Conservation (phyloP, 345 rosid genomes). For the Sisymbrium irio region DNA sequence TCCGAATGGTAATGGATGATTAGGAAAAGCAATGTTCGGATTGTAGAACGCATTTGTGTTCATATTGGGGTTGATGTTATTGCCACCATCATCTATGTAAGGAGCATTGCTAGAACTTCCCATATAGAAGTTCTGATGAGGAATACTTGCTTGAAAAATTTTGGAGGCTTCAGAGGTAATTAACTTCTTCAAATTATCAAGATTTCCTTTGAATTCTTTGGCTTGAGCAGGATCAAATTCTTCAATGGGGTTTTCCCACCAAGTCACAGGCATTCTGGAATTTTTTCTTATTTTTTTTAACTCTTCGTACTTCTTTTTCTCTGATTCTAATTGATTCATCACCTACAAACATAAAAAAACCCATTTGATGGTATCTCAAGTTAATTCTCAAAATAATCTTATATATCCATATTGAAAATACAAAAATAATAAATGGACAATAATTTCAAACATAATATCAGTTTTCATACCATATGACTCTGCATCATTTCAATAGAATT, state of each 20-base stretch:
- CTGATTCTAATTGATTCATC: conserved; percentile 37
- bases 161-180: conserved; percentile 37
- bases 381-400: neutral
- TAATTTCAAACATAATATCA: neutral
- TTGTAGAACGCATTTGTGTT: neutral
- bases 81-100: conserved; percentile 13
- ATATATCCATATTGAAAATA: neutral
- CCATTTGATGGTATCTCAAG: neutral
- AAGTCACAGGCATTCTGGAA: conserved; percentile 11
- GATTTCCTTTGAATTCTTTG: conserved; percentile 29
- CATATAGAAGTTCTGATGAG: conserved; percentile 11
- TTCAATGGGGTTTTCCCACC: conserved; percentile 57
- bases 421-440: too few species aligned
- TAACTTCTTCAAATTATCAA: conserved; percentile 41
- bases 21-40: neutral
- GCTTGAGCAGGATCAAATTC: conserved; percentile 35
- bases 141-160: neutral
- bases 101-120: conserved; percentile 14
- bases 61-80: neutral
- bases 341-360: neutral
- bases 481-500: neutral
- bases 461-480: neutral
- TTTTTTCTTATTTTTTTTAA: conserved; percentile 33
- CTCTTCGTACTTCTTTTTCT: conserved; percentile 47
- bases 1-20: neutral